phyloP scores from a whole-genome alignment of 2,329 filamentous ascomycete species.

The Colletotrichum melonis region DNA sequence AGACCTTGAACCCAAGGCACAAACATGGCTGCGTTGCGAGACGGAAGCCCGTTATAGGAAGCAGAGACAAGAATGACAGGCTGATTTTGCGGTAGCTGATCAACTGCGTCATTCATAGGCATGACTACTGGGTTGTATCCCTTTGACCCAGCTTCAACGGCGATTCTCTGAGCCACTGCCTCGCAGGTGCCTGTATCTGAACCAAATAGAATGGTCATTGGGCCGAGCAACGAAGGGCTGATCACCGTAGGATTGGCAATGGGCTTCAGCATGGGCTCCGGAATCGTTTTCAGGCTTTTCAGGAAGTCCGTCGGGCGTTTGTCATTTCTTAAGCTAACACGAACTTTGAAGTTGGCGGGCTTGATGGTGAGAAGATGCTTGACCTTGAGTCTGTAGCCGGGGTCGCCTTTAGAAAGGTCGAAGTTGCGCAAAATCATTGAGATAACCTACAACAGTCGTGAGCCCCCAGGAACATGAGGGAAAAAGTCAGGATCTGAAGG shows the following conservation, averaged over 20 bases:
- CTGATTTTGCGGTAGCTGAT: slow-evolving; percentile 64
- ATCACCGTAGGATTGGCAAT: no score
- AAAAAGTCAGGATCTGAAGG: slow-evolving; percentile 75
- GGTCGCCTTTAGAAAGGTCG: no score
- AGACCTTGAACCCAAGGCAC: slow-evolving; percentile 69
- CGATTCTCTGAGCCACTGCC: slow-evolving; percentile 69
- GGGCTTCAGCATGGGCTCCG: no score
- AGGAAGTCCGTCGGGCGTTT: no score
- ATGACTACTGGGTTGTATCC: slow-evolving; percentile 63
- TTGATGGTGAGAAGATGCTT: no score
- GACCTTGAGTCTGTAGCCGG: no score
- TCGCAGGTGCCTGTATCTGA: slow-evolving; percentile 33
- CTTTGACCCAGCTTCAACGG: slow-evolving; percentile 62
- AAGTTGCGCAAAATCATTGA: slow-evolving; percentile 43
- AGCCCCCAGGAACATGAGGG: slow-evolving; percentile 64
- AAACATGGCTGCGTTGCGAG: slow-evolving; percentile 75
- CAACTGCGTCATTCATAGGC: slow-evolving; percentile 68
- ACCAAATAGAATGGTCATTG: no score
- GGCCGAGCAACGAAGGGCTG: no score
- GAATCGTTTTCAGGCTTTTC: no score
- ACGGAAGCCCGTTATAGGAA: slow-evolving; percentile 76
- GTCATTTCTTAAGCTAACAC: no score
- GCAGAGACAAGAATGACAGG: slow-evolving; percentile 73
- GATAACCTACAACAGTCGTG: slow-evolving; percentile 43
- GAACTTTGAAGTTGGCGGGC: no score